phyloP scores from a whole-genome alignment of 1,139 yeast genomes.

The Scheffersomyces quercinus region DNA sequence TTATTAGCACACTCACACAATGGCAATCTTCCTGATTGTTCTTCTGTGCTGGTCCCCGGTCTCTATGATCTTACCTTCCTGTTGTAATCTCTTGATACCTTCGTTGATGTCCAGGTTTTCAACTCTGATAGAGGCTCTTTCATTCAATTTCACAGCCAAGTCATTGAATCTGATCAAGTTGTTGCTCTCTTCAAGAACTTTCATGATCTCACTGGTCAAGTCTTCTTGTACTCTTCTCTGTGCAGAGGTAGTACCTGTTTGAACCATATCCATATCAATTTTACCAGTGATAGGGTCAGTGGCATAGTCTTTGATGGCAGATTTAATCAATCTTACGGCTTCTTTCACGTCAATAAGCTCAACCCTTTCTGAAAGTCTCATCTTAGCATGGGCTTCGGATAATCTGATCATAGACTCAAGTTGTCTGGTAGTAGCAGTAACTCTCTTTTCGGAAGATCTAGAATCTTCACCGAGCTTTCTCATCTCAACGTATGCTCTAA shows the following conservation, averaged over 20 bases:
- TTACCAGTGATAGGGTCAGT: conserved; percentile 96
- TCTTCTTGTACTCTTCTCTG: conserved; percentile 82
- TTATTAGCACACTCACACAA: conserved; percentile 11
- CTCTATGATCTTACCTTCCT: conserved; percentile 72
- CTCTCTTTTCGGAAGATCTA: conserved; percentile 81
- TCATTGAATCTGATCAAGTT: conserved; percentile 60
- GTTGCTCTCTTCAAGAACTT: conserved; percentile 42
- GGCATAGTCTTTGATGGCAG: conserved; percentile 97
- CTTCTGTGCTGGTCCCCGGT: conserved; percentile 76
- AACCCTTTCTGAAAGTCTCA: conserved; percentile 76
- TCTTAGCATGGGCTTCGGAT: conserved; percentile 95
- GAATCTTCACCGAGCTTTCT: conserved; percentile 92
- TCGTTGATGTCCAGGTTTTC: conserved; percentile 73
- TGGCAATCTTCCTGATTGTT: conserved; percentile 54
- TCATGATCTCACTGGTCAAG: conserved; percentile 59
- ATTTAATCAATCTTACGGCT: conserved; percentile 86
- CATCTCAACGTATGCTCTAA: conserved; percentile 90
- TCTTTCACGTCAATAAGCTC: conserved; percentile 85
- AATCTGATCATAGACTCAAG: conserved; percentile 62
- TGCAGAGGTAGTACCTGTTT: conserved; percentile 91
- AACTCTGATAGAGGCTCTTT: conserved; percentile 64
- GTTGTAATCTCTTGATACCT: conserved; percentile 66
- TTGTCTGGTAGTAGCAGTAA: conserved; percentile 97
- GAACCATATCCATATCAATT: conserved; percentile 95
- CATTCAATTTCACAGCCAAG: conserved; percentile 62